Percentiles rank a stretch among this genome's conserved stretches.
phyloP scores from a whole-genome alignment of 495 filamentous ascomycete genomes.

The Saxophila tyrrhenica region DNA sequence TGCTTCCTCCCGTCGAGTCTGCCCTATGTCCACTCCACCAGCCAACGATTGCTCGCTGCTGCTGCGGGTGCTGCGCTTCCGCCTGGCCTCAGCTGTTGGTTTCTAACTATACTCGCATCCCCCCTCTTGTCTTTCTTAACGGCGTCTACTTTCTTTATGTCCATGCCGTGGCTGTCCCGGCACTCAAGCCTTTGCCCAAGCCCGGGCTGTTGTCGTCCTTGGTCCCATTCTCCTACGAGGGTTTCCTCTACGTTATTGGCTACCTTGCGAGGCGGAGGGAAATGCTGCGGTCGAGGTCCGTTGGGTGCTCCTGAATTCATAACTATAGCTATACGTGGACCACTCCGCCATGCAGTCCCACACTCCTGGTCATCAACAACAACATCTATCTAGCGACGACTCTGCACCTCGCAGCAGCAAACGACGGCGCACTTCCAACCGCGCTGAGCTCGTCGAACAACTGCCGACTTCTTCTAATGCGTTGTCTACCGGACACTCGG shows the following conservation, averaged over 20 bases:
- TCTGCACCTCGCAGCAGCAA: not conserved
- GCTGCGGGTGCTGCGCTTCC: too few relatives aligned
- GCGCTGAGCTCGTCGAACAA: not conserved
- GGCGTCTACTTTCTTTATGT: too few relatives aligned
- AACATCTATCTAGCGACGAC: too few relatives aligned
- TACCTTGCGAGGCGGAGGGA: not conserved
- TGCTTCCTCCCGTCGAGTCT: too few relatives aligned
- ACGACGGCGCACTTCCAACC: not conserved
- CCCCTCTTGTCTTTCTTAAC: too few relatives aligned
- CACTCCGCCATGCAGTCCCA: not conserved
- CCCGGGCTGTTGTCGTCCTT: not conserved
- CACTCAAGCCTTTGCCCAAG: too few relatives aligned
- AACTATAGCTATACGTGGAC: not conserved
- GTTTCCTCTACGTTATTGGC: not conserved
- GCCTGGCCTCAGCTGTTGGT: too few relatives aligned
- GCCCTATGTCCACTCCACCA: too few relatives aligned
- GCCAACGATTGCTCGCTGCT: too few relatives aligned
- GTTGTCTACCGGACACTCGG: not conserved
- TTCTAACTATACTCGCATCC: too few relatives aligned
- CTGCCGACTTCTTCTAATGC: not conserved
- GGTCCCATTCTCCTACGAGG: not conserved
- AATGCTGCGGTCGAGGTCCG: not conserved
- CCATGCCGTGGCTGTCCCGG: too few relatives aligned
- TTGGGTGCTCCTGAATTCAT: not conserved
- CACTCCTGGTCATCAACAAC: not conserved